phyloP scores from a whole-genome alignment of 208 protist species.

The Porcisia deanei region DNA sequence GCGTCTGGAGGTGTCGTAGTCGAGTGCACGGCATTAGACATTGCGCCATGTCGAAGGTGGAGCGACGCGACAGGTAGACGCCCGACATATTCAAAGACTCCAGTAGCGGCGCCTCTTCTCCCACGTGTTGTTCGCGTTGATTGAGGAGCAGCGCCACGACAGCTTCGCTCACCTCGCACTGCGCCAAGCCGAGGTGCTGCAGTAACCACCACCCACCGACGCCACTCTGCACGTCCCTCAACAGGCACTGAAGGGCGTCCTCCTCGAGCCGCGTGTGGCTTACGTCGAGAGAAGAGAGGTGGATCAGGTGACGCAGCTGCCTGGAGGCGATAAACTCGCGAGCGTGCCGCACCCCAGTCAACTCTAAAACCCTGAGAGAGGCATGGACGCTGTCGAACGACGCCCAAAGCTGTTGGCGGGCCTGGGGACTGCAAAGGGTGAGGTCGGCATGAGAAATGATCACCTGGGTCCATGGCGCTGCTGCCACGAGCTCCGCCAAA shows the following conservation, averaged over 20 bases:
- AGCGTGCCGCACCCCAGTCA: slow-evolving; percentile 41
- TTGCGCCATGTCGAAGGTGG: slow-evolving; percentile 46
- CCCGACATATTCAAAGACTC: slow-evolving; percentile 51
- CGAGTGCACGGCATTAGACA: slow-evolving; percentile 44
- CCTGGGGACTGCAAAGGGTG: slow-evolving; percentile 19
- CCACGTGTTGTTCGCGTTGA: slow-evolving; percentile 15
- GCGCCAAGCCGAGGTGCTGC: slow-evolving; percentile 47
- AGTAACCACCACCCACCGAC: slow-evolving; percentile 65
- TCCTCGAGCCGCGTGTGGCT: slow-evolving; percentile 50
- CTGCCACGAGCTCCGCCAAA: slow-evolving; percentile 32
- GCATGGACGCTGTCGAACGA: slow-evolving; percentile 21
- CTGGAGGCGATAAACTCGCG: slow-evolving; percentile 22
- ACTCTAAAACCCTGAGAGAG: slow-evolving; percentile 34
- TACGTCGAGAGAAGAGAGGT: slow-evolving; percentile 45
- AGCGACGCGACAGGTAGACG: slow-evolving; percentile 45
- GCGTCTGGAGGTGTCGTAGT: slow-evolving; percentile 48
- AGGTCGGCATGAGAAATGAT: slow-evolving; percentile 38
- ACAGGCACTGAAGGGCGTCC: slow-evolving; percentile 31
- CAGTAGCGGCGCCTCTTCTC: slow-evolving; percentile 17
- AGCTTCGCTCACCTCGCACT: slow-evolving; percentile 50
- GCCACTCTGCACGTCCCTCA: slow-evolving; percentile 33
- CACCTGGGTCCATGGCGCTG: slow-evolving; percentile 25
- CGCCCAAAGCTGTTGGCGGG: slow-evolving; percentile 28
- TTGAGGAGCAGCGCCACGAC: slow-evolving; percentile 31
- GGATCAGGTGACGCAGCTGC: slow-evolving; percentile 16